phyloP scores from a whole-genome alignment of 2,329 filamentous ascomycete species.

The Penicillium sp. region DNA sequence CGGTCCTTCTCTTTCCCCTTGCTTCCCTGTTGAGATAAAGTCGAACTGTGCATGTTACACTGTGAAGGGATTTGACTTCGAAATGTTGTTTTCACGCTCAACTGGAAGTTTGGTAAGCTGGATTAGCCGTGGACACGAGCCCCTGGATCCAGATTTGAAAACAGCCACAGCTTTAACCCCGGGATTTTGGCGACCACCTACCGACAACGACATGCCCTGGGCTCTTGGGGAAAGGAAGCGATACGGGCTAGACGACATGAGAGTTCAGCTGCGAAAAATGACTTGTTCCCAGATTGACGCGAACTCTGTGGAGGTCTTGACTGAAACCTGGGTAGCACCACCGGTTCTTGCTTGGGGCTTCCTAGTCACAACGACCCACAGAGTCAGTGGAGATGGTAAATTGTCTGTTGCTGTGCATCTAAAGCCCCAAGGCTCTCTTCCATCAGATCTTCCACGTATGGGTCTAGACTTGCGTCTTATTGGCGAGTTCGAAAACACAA shows the following conservation, averaged over 20 bases:
- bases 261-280: conserved; percentile 3
- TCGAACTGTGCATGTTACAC: conserved; percentile 22
- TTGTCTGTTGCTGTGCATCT: conserved; percentile 14
- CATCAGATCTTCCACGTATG: conserved; percentile 18
- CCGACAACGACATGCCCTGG: conserved; percentile 35
- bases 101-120: conserved; percentile 10
- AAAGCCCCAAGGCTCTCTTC: conserved; percentile 19
- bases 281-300: background rate
- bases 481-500: conserved; percentile 14
- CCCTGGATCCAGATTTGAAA: background rate
- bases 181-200: conserved; percentile 39
- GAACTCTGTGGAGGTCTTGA: conserved; percentile 11
- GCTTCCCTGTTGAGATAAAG: background rate
- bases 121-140: conserved; percentile 1
- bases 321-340: conserved; percentile 22
- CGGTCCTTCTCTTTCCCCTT: background rate
- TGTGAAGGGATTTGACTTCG: conserved; percentile 39
- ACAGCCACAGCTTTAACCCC: conserved; percentile 19
- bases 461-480: conserved; percentile 23
- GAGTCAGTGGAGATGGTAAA: conserved; percentile 13
- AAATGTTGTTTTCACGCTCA: conserved; percentile 4
- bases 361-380: conserved; percentile 17
- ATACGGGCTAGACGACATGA: conserved; percentile 21
- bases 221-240: conserved; percentile 31
- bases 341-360: conserved; percentile 31